A percentile compares a stretch with the other conserved stretches of the same genome.
phyloP scores from a whole-genome alignment of 768 basidiomycete genomes.

The Strobilomyces dryophilus region DNA sequence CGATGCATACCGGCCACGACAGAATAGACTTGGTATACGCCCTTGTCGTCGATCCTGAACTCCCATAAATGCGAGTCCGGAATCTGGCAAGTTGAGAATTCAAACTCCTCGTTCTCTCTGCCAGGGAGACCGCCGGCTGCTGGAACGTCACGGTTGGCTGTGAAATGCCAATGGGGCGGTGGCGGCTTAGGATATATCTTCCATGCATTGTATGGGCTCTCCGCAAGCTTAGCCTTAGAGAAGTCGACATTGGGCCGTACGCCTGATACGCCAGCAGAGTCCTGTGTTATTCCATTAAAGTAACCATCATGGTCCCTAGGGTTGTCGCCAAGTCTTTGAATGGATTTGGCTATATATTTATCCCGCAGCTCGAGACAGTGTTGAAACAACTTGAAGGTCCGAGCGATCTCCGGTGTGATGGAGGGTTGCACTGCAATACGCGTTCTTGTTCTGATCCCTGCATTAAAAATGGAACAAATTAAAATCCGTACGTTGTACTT shows the following conservation, averaged over 20 bases:
- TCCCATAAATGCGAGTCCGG: constrained; percentile 62
- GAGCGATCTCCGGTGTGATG: constrained; percentile 42
- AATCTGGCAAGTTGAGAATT: constrained; percentile 67
- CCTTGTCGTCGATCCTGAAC: constrained; percentile 78
- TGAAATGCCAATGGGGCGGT: constrained; percentile 95
- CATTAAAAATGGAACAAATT: neutral
- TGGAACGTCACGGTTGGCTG: constrained; percentile 43
- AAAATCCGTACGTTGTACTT: constrained; percentile 28
- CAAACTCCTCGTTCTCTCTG: constrained; percentile 49
- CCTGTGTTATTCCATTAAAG: constrained; percentile 66
- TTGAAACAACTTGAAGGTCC: constrained; percentile 68
- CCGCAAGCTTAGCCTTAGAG: constrained; percentile 17
- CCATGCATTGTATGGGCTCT: constrained; percentile 59
- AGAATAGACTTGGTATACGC: constrained; percentile 85
- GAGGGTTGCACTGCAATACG: constrained; percentile 19
- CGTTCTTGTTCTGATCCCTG: neutral
- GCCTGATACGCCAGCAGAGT: constrained; percentile 59
- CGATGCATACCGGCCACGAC: constrained; percentile 6
- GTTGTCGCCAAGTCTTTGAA: constrained; percentile 92
- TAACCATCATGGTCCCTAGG: constrained; percentile 85
- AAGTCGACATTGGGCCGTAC: constrained; percentile 58
- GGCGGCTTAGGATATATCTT: constrained; percentile 90
- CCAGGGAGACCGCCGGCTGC: constrained; percentile 35
- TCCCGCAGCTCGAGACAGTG: constrained; percentile 89
- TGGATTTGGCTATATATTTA: constrained; percentile 87